These are phyloP conservation scores for Bipolaris cookei DNA, from an alignment of 2,329 filamentous ascomycete genomes.

Conservation along the genomic window DNA sequence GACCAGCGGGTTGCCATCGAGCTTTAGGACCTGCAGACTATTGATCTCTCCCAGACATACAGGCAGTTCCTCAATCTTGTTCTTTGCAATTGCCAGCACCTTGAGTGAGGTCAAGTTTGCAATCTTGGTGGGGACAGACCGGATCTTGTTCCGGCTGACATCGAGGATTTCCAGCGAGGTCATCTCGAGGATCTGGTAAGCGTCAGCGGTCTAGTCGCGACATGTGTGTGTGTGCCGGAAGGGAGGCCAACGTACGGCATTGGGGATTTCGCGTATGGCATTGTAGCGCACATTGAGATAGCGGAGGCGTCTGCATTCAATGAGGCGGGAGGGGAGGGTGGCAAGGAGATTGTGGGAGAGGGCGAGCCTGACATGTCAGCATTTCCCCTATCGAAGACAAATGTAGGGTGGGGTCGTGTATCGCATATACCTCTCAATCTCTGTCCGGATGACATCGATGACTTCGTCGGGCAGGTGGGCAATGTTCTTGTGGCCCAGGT, in stretches of 20 bases:
- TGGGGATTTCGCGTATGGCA: constrained; percentile 70
- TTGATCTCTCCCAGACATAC: constrained; percentile 86
- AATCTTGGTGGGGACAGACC: constrained; percentile 77
- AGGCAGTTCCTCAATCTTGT: constrained; percentile 83
- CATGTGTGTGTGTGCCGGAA: background rate
- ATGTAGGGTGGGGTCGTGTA: background rate
- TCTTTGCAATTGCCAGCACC: constrained; percentile 85
- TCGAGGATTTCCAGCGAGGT: constrained; percentile 90
- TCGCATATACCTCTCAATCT: constrained; percentile 68
- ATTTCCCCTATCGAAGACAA: background rate
- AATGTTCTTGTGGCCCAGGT: constrained; percentile 77
- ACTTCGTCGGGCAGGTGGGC: constrained; percentile 74
- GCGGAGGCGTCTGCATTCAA: constrained; percentile 76
- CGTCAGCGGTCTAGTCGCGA: constrained; percentile 14
- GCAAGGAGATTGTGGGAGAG: constrained; percentile 80
- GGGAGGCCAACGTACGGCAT: constrained; percentile 59
- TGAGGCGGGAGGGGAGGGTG: constrained; percentile 72
- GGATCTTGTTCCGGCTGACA: constrained; percentile 85
- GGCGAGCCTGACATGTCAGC: constrained; percentile 65
- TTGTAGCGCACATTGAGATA: constrained; percentile 84
- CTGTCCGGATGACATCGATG: constrained; percentile 75
- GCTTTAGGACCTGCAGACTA: constrained; percentile 85
- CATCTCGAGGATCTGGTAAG: constrained; percentile 78
- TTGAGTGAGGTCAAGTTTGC: constrained; percentile 82
- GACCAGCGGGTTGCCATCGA: constrained; percentile 84